Evolutionary conservation across 352 stramenopile species (phyloP).

Genomic region (Globisporangium cederbergense): DNA sequence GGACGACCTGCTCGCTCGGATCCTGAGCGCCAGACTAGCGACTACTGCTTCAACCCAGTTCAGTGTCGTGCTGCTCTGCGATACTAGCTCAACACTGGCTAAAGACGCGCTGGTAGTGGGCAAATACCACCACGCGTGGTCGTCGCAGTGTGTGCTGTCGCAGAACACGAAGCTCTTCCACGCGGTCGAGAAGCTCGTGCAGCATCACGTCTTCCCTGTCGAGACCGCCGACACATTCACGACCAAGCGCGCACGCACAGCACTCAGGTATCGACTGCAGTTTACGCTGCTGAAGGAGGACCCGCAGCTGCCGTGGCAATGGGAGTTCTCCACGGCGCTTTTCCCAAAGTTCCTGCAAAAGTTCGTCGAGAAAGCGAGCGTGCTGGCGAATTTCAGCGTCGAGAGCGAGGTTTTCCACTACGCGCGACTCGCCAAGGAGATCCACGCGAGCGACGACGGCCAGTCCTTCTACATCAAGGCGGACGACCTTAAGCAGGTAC

Average conservation of each 20-base stretch:
- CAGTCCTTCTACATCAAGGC: constrained; percentile 42
- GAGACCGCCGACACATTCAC: background rate
- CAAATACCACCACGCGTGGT: constrained; percentile 69
- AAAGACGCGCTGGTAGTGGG: constrained; percentile 39
- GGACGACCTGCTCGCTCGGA: constrained; percentile 27
- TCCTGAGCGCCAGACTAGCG: constrained; percentile 18
- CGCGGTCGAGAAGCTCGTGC: constrained; percentile 35
- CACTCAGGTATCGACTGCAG: constrained; percentile 62
- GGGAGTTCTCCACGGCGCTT: constrained; percentile 32
- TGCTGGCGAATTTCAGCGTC: constrained; percentile 64
- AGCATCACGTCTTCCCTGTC: constrained; percentile 37
- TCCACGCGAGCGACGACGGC: constrained; percentile 29
- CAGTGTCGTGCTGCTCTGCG: constrained; percentile 45
- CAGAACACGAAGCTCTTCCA: constrained; percentile 24
- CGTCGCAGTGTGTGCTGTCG: constrained; percentile 25
- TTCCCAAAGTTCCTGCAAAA: constrained; percentile 37
- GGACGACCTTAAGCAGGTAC: constrained; percentile 68
- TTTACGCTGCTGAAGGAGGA: constrained; percentile 70
- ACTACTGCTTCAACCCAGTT: constrained; percentile 14
- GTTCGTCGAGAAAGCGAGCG: constrained; percentile 45
- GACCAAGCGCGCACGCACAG: constrained; percentile 34
- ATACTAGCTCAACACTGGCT: constrained; percentile 10
- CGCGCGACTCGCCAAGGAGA: constrained; percentile 53
- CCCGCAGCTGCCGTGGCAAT: constrained; percentile 35
- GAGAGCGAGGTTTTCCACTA: constrained; percentile 73